A percentile compares a stretch with the other conserved stretches of the same genome.
Evolutionary conservation across 352 stramenopile genomes (phyloP).

Genomic region (Elongisporangium prolatum): DNA sequence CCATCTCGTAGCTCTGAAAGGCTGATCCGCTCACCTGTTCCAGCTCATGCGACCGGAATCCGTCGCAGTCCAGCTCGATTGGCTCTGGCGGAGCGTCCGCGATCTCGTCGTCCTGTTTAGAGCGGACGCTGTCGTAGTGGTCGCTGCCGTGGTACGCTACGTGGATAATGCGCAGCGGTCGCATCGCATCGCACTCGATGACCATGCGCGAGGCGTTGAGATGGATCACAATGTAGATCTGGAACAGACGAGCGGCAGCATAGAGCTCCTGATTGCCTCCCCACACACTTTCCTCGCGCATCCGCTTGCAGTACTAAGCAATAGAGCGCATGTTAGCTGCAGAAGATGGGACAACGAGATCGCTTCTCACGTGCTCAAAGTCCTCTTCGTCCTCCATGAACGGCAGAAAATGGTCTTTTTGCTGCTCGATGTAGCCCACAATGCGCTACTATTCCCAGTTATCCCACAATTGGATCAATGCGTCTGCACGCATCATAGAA

Average conservation of each 20-base stretch:
- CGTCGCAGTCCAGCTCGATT: constrained; percentile 56
- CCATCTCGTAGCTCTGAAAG: constrained; percentile 5
- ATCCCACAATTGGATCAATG: background rate
- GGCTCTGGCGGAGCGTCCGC: constrained; percentile 24
- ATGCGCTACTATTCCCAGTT: constrained; percentile 33
- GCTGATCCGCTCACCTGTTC: constrained; percentile 33
- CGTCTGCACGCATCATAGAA: background rate
- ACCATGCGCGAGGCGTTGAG: constrained; percentile 52
- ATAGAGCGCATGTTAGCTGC: background rate
- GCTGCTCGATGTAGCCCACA: constrained; percentile 63
- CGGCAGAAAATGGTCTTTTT: constrained; percentile 73
- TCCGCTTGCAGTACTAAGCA: constrained; percentile 65
- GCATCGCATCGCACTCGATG: constrained; percentile 65
- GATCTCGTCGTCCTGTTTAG: constrained; percentile 28
- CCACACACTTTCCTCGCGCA: constrained; percentile 78
- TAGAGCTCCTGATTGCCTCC: constrained; percentile 83
- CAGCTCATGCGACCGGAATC: constrained; percentile 51
- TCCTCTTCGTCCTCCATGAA: constrained; percentile 88
- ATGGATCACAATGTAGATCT: constrained; percentile 75
- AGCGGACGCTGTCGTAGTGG: constrained; percentile 80
- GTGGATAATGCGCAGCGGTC: constrained; percentile 45
- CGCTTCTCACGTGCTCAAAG: constrained; percentile 78
- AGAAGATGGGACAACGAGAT: background rate
- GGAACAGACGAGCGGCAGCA: constrained; percentile 61
- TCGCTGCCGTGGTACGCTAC: constrained; percentile 70